phyloP scores from a whole-genome alignment of 306 rosid species.

The Fagus crenata region DNA sequence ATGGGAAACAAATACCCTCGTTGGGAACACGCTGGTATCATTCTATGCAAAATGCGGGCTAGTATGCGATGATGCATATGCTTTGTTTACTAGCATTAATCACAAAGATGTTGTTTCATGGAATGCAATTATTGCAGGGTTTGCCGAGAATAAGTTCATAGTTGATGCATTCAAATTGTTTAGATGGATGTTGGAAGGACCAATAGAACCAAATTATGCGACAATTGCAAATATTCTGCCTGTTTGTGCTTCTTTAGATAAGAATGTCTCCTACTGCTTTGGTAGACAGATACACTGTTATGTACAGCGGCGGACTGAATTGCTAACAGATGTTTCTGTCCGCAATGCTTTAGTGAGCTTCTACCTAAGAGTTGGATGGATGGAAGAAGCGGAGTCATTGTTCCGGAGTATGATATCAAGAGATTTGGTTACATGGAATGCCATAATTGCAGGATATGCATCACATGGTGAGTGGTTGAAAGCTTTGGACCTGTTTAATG shows the following conservation, averaged over 20 bases:
- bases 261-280: constrained; percentile 38
- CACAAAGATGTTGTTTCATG: constrained; percentile 80
- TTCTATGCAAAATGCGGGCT: constrained; percentile 79
- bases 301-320: constrained; percentile 50
- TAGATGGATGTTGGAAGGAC: constrained; percentile 58
- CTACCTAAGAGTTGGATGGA: constrained; percentile 62
- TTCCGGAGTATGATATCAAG: constrained; percentile 61
- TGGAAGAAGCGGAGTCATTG: constrained; percentile 56
- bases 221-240: constrained; percentile 73
- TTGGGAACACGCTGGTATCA: constrained; percentile 72
- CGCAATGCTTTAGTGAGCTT: constrained; percentile 80
- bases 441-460: constrained; percentile 71
- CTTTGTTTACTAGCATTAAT: constrained; percentile 54
- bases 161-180: constrained; percentile 57
- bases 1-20: constrained; percentile 54
- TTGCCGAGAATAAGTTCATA: constrained; percentile 56
- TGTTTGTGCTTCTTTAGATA: constrained; percentile 55
- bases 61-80: constrained; percentile 51
- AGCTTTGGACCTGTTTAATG: constrained; percentile 57
- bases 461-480: constrained; percentile 69
- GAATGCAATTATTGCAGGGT: constrained; percentile 86
- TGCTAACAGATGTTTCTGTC: constrained; percentile 58
- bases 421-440: constrained; percentile 94
- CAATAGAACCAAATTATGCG: constrained; percentile 57
- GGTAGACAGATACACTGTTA: constrained; percentile 80